These are phyloP conservation scores for Rhodamnia argentea DNA, from an alignment of 345 rosid genomes.

Conservation along the genomic window DNA sequence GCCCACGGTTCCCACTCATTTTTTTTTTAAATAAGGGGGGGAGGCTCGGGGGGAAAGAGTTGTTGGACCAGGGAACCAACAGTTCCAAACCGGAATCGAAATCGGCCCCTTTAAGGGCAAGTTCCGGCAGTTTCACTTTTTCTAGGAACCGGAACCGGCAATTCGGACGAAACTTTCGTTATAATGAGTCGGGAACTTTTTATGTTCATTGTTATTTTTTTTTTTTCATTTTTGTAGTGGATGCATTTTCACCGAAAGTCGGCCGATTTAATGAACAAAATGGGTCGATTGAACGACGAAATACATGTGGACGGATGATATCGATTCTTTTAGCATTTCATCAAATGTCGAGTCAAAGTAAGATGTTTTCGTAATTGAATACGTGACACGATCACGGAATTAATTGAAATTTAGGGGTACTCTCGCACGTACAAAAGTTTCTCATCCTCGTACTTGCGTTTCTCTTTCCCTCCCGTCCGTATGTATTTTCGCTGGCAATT, in stretches of 20 bases:
- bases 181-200: background rate
- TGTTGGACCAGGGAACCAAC: too few relatives aligned
- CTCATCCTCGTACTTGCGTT: background rate
- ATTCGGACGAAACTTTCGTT: too few relatives aligned
- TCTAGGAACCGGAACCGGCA: too few relatives aligned
- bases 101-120: too few relatives aligned
- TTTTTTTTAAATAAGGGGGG: too few relatives aligned
- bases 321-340: background rate
- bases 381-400: too few relatives aligned
- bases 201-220: background rate
- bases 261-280: too few relatives aligned
- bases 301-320: background rate
- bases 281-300: rapidly evolving
- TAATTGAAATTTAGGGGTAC: background rate
- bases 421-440: background rate
- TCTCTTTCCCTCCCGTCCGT: background rate
- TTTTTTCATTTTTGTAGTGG: background rate
- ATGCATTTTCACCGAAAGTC: background rate
- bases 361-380: background rate
- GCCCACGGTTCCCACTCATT: too few relatives aligned
- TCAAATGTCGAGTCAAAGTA: background rate
- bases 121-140: too few relatives aligned
- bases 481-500: background rate
- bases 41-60: too few relatives aligned
- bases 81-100: too few relatives aligned